phyloP scores from a whole-genome alignment of 345 rosid species.

The Stellera chamaejasme region DNA sequence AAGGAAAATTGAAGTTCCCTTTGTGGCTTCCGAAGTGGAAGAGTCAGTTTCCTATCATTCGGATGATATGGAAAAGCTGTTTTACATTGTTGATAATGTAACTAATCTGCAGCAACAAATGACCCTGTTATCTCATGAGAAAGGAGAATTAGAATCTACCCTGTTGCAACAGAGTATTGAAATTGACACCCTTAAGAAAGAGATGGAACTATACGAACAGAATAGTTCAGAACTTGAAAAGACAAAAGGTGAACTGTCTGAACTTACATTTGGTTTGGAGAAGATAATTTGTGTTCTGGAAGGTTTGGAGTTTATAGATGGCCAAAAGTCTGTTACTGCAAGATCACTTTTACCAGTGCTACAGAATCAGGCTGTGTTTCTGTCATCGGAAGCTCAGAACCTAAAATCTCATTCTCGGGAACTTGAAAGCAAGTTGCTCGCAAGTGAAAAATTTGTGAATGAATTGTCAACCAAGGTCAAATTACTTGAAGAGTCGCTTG shows the following conservation, averaged over 20 bases:
- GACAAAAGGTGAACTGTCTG: constrained; percentile 43
- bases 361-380: constrained; percentile 42
- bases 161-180: constrained; percentile 43
- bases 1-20: constrained; percentile 35
- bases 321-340: constrained; percentile 26
- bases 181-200: constrained; percentile 51
- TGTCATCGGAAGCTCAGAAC: constrained; percentile 51
- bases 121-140: constrained; percentile 34
- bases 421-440: constrained; percentile 48
- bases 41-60: constrained; percentile 29
- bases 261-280: constrained; percentile 43
- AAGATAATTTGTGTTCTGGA: constrained; percentile 39
- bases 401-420: constrained; percentile 55
- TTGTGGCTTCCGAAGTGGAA: constrained; percentile 23
- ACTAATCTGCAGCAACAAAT: constrained; percentile 44
- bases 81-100: constrained; percentile 44
- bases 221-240: constrained; percentile 33
- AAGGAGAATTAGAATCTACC: constrained; percentile 45
- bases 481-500: constrained; percentile 52
- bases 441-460: constrained; percentile 56
- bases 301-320: constrained; percentile 31
- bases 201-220: constrained; percentile 23
- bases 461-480: constrained; percentile 52
- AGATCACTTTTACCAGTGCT: constrained; percentile 36
- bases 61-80: constrained; percentile 44